Base-by-base conservation (phyloP, 495 filamentous ascomycete genomes). In the Penicillium soppii region DNA sequence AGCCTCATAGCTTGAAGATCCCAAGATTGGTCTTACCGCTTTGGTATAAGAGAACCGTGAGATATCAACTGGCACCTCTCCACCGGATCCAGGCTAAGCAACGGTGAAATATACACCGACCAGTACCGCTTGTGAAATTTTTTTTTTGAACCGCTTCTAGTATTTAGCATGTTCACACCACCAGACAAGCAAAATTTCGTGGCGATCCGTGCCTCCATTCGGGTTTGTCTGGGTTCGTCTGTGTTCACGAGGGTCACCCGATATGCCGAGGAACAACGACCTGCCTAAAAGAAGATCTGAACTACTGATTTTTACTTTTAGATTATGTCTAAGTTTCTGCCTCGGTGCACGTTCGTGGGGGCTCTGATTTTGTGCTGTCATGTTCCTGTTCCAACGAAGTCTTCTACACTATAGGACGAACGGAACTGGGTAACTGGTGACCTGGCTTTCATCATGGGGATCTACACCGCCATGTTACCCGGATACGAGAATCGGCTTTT, bases 181-280 rank as follows among this genome's bases (percentile, higher is more conserved):
- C 27, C 35, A 43, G 21, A 15, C 43, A 25, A 10, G 3, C n/a
- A 19, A 8, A 6, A 26, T 35, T 36, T 39, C 33, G 27, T 43
- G 7, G 40, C 13, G 40, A 50, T 50, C 40, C 38, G 52, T 54
- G 52, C 32, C 39, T 42, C 39, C 17, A 16, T 26, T 50, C 39
- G 52, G 39, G 30, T 32, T 12, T 13, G 35, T 52, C 30, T 29
- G 33, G 29, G 37, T 48, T 46, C 16, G 36, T 32, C 41, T 45
- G 33, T 45, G 42, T 51, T 61, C 61, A 58, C 58, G 46, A 52
- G 54, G 51, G 38, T 54, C 33, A 45, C 33, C 46, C 52, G 43
- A 50, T 26, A 53, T 58, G 54, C 57, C 58, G 54, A 56, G 58
- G 58, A 47, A 63, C 50, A 52, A 33, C 30, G 30, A 12, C 36